phyloP scores from a whole-genome alignment of 2,329 filamentous ascomycete species.

The Dactylellina drechsleri region DNA sequence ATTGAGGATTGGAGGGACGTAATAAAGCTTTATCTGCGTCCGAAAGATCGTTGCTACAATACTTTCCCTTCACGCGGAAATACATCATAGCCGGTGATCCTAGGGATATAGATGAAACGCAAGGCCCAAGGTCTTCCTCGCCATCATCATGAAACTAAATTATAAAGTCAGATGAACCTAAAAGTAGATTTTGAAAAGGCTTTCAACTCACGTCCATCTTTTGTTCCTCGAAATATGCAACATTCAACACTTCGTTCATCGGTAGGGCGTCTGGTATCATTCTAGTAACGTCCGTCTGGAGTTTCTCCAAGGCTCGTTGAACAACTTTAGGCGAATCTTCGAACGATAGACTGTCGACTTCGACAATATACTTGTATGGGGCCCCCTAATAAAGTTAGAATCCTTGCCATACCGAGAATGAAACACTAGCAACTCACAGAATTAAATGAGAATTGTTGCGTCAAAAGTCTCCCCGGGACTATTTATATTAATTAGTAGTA shows the following conservation, averaged over 20 bases:
- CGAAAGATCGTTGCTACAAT: constrained; percentile 60
- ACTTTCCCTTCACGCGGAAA: constrained; percentile 68
- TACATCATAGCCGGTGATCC: constrained; percentile 70
- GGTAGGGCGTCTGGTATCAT: constrained; percentile 59
- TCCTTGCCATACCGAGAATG: constrained; percentile 46
- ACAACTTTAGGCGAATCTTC: constrained; percentile 65
- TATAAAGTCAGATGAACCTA: neutral
- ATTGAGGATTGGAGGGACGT: constrained; percentile 59
- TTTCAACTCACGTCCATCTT: constrained; percentile 66
- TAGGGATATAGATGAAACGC: constrained; percentile 71
- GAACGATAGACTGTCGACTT: constrained; percentile 67
- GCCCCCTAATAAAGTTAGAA: constrained; percentile 66
- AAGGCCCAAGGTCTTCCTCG: constrained; percentile 71
- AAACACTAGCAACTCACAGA: constrained; percentile 62
- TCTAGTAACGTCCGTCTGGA: constrained; percentile 55
- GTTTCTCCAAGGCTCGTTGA: constrained; percentile 65
- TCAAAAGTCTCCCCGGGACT: constrained; percentile 64
- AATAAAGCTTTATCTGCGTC: constrained; percentile 31
- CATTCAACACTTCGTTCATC: constrained; percentile 73
- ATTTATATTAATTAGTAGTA: neutral
- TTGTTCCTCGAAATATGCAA: constrained; percentile 72
- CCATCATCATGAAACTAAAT: constrained; percentile 74
- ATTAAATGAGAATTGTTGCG: constrained; percentile 68
- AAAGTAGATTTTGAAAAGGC: neutral
- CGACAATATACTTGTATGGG: constrained; percentile 73